Conservation (phyloP, 768 basidiomycete genomes). For the Pluteus cervinus region DNA sequence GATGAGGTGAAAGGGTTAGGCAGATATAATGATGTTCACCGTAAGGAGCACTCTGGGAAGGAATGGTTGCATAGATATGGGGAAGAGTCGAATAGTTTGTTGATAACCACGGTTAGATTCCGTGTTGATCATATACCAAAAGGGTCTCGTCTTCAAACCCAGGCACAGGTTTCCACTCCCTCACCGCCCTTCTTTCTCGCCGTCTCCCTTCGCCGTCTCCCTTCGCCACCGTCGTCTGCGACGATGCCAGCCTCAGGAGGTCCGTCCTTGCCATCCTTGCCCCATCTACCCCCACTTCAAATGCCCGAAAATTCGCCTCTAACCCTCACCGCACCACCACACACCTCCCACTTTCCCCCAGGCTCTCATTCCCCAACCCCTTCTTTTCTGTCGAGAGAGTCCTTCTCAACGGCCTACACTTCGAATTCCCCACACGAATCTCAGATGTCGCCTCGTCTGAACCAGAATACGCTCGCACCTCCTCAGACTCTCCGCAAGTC, state of each 20-base stretch:
- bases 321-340: conserved; percentile 9
- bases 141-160: conserved; percentile 3
- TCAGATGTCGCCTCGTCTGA: conserved; percentile 18
- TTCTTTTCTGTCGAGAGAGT: conserved; percentile 35
- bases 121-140: conserved; percentile 3
- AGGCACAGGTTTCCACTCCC: conserved; percentile 4
- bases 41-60: conserved; percentile 41
- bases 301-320: conserved; percentile 6
- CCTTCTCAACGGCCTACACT: conserved; percentile 34
- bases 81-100: background rate
- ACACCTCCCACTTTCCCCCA: conserved; percentile 11
- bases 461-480: conserved; percentile 22
- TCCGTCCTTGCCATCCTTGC: conserved; percentile 8
- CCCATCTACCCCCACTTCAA: conserved; percentile 3
- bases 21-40: conserved; percentile 15
- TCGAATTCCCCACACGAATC: conserved; percentile 12
- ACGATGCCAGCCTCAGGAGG: no score
- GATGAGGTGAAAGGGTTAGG: background rate
- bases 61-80: conserved; percentile 18
- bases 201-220: conserved; percentile 4
- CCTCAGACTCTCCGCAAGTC: conserved; percentile 58
- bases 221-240: no score
- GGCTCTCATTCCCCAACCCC: conserved; percentile 21
- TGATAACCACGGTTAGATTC: conserved; percentile 6
- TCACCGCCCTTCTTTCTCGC: conserved; percentile 7